Evolutionary conservation across 108 stramenopile species (phyloP).

Genomic region (Skeletonema costatum): DNA sequence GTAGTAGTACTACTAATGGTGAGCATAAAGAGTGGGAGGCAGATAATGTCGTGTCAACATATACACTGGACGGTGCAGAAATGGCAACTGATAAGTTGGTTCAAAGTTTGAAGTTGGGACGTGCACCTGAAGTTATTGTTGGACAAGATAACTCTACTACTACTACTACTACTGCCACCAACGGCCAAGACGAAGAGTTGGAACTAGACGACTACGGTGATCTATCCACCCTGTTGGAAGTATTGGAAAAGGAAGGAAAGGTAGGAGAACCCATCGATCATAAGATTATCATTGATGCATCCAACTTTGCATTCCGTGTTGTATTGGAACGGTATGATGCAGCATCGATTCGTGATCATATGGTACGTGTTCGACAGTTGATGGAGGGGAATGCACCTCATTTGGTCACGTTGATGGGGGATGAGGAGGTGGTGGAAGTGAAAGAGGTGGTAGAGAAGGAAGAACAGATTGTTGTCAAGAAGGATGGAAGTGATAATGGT

Average conservation of each 20-base stretch:
- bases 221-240: constrained; percentile 35
- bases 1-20: background rate
- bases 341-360: constrained; percentile 70
- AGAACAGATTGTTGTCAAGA: constrained; percentile 8
- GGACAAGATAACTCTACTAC: background rate
- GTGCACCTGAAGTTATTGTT: background rate
- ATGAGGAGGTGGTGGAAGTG: constrained; percentile 6
- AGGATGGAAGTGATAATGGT: background rate
- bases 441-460: background rate
- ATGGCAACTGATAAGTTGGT: constrained; percentile 57
- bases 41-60: constrained; percentile 48
- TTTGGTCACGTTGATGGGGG: constrained; percentile 40
- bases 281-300: constrained; percentile 23
- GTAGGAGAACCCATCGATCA: background rate
- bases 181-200: constrained; percentile 3
- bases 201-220: constrained; percentile 81
- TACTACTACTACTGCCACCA: background rate
- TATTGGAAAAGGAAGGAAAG: constrained; percentile 28
- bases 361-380: constrained; percentile 56
- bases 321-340: constrained; percentile 78
- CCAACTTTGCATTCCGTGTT: constrained; percentile 68
- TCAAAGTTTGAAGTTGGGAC: constrained; percentile 46
- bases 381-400: constrained; percentile 79
- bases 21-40: constrained; percentile 2
- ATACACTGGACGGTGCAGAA: constrained; percentile 65